Evolutionary conservation across 2,329 filamentous ascomycete genomes (phyloP), one percentile per base, ranked within the genome.

Genomic region (Phoma sp.): DNA sequence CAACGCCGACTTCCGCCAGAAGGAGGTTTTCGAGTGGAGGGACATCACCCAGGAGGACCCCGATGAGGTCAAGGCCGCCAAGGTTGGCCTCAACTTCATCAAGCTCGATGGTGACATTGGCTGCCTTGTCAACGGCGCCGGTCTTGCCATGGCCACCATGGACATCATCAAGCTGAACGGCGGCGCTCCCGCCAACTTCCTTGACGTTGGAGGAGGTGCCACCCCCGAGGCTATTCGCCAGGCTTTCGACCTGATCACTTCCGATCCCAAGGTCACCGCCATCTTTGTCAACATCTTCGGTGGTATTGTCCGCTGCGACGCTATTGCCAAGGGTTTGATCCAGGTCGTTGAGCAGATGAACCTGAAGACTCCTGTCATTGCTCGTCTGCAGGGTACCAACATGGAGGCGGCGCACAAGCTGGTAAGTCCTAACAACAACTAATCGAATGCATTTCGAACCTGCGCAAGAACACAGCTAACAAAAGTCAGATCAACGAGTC

Each of bases 221-320:
- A 99, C 95, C 57, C 93, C 95, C 30, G 89, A 93, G 65, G 95
- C 95, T 70, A 99, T 99, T 81, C 91, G 92, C 83, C 89, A 95
- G 80, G 95, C 95, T 65, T 99, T 99, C 75, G 93, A 96, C 78
- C 90, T 99, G 72, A 99, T 99, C 82, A 99, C 95, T 69, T 95
- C 89, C 79, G 95, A 99, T 79, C 87, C 92, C 74, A 98, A 98
- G 85, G 95, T 99, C 65, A 93, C 93, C 46, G 95, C 95, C 72
- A 95, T 99, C 82, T 99, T 99, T 70, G 95, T 99, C 83, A 99
- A 99, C 86, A 99, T 99, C 79, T 99, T 99, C 75, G 95, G 95
- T 76, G 95, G 95, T 81, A 99, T 99, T 69, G 95, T 99, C 68
- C 88, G 95, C 72, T 99, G 95, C 77, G 95, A 99, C 77, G 92